Evolutionary conservation across 2,329 filamentous ascomycete species (phyloP).

Genomic region (Exophiala sideris): DNA sequence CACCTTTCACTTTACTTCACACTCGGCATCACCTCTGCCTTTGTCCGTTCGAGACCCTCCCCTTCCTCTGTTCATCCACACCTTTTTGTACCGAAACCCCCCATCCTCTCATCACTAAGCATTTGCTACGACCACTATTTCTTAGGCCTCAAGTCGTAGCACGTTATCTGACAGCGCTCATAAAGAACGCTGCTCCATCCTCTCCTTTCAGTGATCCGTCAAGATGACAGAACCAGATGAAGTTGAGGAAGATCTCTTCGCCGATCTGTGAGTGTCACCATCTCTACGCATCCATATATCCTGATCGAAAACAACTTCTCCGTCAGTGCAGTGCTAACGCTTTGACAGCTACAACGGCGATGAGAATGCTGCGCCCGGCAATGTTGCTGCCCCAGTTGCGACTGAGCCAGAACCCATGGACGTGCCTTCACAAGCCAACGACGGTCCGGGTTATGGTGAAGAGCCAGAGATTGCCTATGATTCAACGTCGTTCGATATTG

Average conservation of each 20-base stretch:
- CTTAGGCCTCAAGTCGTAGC: too few relatives aligned
- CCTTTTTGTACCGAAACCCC: too few relatives aligned
- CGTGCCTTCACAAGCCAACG: slow-evolving; percentile 34
- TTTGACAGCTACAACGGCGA: slow-evolving; percentile 63
- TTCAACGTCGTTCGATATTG: slow-evolving; percentile 30
- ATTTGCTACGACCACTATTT: too few relatives aligned
- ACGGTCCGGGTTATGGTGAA: slow-evolving; percentile 28
- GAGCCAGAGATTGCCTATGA: slow-evolving; percentile 32
- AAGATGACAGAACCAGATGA: slow-evolving; percentile 54
- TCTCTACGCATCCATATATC: slow-evolving; percentile 14
- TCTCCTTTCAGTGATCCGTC: neutral
- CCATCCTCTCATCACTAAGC: neutral
- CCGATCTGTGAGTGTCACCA: slow-evolving; percentile 71
- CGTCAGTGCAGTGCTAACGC: slow-evolving; percentile 3
- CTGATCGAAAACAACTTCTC: neutral
- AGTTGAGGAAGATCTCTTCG: slow-evolving; percentile 91
- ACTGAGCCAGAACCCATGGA: slow-evolving; percentile 30
- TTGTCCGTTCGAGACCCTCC: neutral
- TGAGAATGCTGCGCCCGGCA: slow-evolving; percentile 44
- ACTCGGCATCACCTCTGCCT: neutral
- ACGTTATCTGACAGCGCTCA: too few relatives aligned
- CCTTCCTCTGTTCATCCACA: neutral
- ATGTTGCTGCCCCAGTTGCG: slow-evolving; percentile 29
- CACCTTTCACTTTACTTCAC: neutral
- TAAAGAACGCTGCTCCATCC: neutral